Conservation (phyloP, 106 monocot species). For the Narthecium ossifragum region DNA sequence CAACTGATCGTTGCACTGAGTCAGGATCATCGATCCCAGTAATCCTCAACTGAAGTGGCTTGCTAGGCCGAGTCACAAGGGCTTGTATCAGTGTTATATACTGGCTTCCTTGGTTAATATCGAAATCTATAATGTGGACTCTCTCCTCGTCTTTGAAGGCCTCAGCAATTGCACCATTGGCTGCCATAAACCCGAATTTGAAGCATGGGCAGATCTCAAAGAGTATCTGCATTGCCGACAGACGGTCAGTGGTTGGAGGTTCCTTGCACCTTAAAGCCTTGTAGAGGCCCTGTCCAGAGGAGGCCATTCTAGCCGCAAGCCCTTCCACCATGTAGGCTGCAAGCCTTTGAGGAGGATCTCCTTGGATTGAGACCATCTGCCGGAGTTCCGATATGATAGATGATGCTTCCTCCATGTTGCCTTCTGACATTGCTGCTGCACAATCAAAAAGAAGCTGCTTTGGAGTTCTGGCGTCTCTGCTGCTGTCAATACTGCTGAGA, state of each 20-base stretch:
- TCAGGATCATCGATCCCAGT: slow-evolving; percentile 99
- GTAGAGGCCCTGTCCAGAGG: slow-evolving; percentile 76
- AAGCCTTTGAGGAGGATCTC: slow-evolving; percentile 84
- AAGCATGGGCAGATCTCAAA: slow-evolving; percentile 96
- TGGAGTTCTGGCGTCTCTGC: slow-evolving; percentile 51
- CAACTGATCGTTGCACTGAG: slow-evolving; percentile 74
- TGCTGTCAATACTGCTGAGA: slow-evolving; percentile 36
- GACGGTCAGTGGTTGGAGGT: slow-evolving; percentile 60
- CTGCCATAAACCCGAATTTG: slow-evolving; percentile 93
- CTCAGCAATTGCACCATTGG: slow-evolving; percentile 85
- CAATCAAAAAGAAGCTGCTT: slow-evolving; percentile 87
- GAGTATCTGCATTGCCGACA: slow-evolving; percentile 94
- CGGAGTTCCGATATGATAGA: slow-evolving; percentile 67
- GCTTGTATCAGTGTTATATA: slow-evolving; percentile 72
- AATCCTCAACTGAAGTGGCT: slow-evolving; percentile 52
- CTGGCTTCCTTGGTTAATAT: slow-evolving; percentile 94
- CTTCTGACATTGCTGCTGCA: slow-evolving; percentile 69
- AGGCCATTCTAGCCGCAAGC: slow-evolving; percentile 74
- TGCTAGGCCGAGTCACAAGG: slow-evolving; percentile 30
- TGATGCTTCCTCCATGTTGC: slow-evolving; percentile 50
- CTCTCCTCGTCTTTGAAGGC: slow-evolving; percentile 61
- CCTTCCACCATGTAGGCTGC: slow-evolving; percentile 92
- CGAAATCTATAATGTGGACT: slow-evolving; percentile 94
- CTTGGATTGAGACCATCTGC: slow-evolving; percentile 81
- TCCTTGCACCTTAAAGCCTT: slow-evolving; percentile 88